Conservation (phyloP, 2,329 filamentous ascomycete genomes). For the Colletotrichum sp. region DNA sequence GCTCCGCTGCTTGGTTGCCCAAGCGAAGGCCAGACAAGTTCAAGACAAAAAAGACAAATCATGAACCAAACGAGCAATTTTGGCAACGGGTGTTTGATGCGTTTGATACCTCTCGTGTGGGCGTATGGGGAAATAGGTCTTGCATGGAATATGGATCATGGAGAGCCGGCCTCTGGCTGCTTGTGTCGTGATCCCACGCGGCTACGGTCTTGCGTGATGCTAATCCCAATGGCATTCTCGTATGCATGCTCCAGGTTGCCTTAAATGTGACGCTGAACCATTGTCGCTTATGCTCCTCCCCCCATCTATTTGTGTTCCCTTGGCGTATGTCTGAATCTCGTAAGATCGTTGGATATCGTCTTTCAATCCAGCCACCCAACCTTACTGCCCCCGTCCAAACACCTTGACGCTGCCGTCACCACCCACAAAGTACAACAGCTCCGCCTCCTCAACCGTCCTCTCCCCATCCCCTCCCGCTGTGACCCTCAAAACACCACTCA, state of each 20-base stretch:
- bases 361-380: not conserved
- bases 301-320: not conserved
- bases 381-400: slow-evolving; percentile 77
- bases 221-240: not conserved
- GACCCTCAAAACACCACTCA: slow-evolving; percentile 85
- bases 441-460: slow-evolving; percentile 59
- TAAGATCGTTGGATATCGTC: not conserved
- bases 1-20: slow-evolving; percentile 6
- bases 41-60: slow-evolving; percentile 7
- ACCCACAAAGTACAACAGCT: slow-evolving; percentile 82
- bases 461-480: slow-evolving; percentile 58
- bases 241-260: not conserved
- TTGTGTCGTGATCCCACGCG: not conserved
- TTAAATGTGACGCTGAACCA: not conserved
- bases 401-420: slow-evolving; percentile 81
- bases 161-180: slow-evolving; percentile 6
- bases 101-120: slow-evolving; percentile 11
- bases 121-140: not conserved
- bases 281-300: not conserved
- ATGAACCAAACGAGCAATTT: not conserved
- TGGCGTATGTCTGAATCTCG: not conserved
- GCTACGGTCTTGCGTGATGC: not conserved
- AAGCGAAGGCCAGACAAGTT: slow-evolving; percentile 12
- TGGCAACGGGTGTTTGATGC: not conserved
- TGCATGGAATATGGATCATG: slow-evolving; percentile 15